A percentile compares a stretch with the other conserved stretches of the same genome.
Conservation (phyloP, 2,329 filamentous ascomycete species). For the Pseudohalonectria lignicola region DNA sequence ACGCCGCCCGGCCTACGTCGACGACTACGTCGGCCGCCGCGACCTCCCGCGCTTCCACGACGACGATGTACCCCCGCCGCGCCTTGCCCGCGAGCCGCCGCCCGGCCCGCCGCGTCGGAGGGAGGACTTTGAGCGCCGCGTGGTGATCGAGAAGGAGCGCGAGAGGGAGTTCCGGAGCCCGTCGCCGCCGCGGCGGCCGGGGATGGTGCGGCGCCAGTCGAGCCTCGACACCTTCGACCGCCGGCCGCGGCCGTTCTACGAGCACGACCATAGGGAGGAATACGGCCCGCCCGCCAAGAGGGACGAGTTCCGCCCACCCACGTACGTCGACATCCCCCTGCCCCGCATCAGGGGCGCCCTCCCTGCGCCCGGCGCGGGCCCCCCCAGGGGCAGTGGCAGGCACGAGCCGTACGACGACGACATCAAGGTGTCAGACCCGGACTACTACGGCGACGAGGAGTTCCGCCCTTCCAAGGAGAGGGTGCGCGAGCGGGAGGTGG, state of each 20-base stretch:
- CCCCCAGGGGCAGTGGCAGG: constrained; percentile 32
- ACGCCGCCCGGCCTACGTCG: constrained; percentile 31
- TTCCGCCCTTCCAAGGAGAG: constrained; percentile 51
- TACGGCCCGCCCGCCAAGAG: constrained; percentile 47
- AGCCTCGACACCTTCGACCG: constrained; percentile 87
- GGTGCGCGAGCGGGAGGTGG: constrained; percentile 50
- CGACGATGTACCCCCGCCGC: constrained; percentile 36
- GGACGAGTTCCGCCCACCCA: constrained; percentile 32
- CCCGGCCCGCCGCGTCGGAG: constrained; percentile 23
- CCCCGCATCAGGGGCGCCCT: constrained; percentile 51
- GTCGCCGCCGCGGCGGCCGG: constrained; percentile 50
- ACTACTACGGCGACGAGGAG: constrained; percentile 61
- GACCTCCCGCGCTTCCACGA: constrained; percentile 41
- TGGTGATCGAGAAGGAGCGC: constrained; percentile 43
- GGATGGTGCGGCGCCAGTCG: constrained; percentile 67
- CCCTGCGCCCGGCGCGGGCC: constrained; percentile 31
- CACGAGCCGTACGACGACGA: constrained; percentile 52
- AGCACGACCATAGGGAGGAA: constrained; percentile 47
- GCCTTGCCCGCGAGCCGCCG: constrained; percentile 20
- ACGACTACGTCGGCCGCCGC: constrained; percentile 35
- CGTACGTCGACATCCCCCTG: constrained; percentile 54
- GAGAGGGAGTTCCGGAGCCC: constrained; percentile 33
- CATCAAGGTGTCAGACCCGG: constrained; percentile 54
- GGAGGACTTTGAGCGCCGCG: constrained; percentile 44
- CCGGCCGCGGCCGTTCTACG: constrained; percentile 43